A percentile compares a stretch with the other conserved stretches of the same genome.
Conservation (phyloP, 805 yeast genomes). For the Ogataea pini region DNA sequence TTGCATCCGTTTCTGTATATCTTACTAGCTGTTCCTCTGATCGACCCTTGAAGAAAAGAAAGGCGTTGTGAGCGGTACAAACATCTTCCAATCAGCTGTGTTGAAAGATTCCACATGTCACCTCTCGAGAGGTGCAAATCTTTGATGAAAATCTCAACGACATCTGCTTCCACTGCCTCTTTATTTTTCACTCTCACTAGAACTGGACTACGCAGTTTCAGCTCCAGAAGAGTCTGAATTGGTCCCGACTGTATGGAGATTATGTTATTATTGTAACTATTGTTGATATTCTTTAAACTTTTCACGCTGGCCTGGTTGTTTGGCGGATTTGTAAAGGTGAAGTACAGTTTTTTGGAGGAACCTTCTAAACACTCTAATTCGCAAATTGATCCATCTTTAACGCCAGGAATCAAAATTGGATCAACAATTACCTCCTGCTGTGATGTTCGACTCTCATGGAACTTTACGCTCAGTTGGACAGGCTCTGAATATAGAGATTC, state of each 20-base stretch:
- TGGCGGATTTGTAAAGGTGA: constrained; percentile 39
- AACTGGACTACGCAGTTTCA: constrained; percentile 69
- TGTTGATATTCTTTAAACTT: constrained; percentile 24
- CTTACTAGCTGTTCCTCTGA: constrained; percentile 64
- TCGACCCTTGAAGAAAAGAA: constrained; percentile 55
- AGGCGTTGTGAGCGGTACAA: constrained; percentile 66
- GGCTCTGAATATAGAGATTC: constrained; percentile 31
- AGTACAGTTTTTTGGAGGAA: constrained; percentile 41
- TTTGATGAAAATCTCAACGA: constrained; percentile 76
- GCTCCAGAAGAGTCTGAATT: constrained; percentile 57
- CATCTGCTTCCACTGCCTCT: constrained; percentile 66
- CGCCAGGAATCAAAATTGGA: constrained; percentile 56
- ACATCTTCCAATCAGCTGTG: constrained; percentile 60
- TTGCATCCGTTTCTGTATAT: constrained; percentile 69
- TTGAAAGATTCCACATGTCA: constrained; percentile 86
- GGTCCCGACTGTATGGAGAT: constrained; percentile 63
- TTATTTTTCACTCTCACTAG: constrained; percentile 50
- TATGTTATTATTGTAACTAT: constrained; percentile 26
- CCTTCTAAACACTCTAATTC: constrained; percentile 56
- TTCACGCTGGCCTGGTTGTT: constrained; percentile 12
- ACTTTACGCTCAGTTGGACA: constrained; percentile 45
- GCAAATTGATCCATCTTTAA: constrained; percentile 73
- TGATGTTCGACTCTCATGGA: constrained; percentile 69
- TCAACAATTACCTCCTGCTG: constrained; percentile 65
- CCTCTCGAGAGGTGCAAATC: constrained; percentile 84